These are phyloP conservation scores for Primulina eburnea DNA, from an alignment of 257 asterid genomes.

Conservation along the genomic window DNA sequence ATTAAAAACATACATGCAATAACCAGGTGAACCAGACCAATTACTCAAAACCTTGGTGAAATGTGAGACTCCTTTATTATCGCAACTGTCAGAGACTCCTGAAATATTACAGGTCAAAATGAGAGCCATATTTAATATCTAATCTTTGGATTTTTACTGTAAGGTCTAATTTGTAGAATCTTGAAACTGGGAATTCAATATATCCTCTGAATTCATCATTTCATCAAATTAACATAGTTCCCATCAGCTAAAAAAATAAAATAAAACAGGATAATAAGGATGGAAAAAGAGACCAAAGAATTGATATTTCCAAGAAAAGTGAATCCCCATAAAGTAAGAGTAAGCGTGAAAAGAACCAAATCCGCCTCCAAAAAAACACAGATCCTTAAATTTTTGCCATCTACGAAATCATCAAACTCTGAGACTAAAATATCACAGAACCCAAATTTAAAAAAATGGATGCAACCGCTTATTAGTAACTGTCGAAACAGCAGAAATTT, in stretches of 20 bases:
- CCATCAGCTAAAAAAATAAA: neutral
- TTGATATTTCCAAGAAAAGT: conserved; percentile 14
- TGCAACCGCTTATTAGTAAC: neutral
- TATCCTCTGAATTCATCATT: neutral
- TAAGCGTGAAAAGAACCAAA: neutral
- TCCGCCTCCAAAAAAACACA: conserved; percentile 10
- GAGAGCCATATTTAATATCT: conserved; percentile 2
- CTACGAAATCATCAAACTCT: neutral
- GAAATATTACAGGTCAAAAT: conserved; percentile 26
- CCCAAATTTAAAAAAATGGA: neutral
- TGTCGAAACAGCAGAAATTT: neutral
- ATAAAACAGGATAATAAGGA: neutral
- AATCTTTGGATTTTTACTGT: neutral
- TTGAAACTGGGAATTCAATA: neutral
- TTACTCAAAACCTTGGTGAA: conserved; percentile 67
- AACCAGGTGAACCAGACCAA: conserved; percentile 65
- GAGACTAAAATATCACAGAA: conserved; percentile 4
- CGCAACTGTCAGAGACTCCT: conserved; percentile 69
- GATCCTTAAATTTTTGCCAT: neutral
- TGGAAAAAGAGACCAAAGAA: neutral
- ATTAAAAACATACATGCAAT: conserved; percentile 70
- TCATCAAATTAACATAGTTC: no score
- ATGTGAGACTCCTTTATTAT: conserved; percentile 36
- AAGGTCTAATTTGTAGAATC: neutral
- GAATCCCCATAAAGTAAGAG: neutral